These are phyloP conservation scores for Parasarocladium wereldwijsianum DNA, from an alignment of 2,329 filamentous ascomycete genomes.

Conservation along the genomic window DNA sequence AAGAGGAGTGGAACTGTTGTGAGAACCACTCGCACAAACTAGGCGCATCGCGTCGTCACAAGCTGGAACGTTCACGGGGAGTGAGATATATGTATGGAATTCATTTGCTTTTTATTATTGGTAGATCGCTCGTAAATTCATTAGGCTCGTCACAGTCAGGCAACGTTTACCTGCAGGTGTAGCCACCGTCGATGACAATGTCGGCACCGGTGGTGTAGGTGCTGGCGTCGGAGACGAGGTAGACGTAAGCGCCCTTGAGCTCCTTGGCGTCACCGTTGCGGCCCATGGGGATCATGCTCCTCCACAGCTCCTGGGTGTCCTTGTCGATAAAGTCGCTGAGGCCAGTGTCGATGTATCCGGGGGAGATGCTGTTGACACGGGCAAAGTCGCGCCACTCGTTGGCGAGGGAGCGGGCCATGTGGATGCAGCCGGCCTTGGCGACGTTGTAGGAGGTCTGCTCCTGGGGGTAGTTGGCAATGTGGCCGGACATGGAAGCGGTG, in stretches of 20 bases:
- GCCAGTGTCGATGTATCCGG: slow-evolving; percentile 49
- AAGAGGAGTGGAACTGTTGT: too few relatives aligned
- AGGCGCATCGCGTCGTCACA: too few relatives aligned
- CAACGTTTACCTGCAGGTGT: slow-evolving; percentile 16
- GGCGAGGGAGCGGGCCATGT: slow-evolving; percentile 26
- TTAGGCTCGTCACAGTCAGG: too few relatives aligned
- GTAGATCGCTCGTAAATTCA: too few relatives aligned
- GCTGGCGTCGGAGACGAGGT: slow-evolving; percentile 55
- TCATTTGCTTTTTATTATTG: too few relatives aligned
- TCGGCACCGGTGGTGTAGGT: slow-evolving; percentile 57
- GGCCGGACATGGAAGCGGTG: slow-evolving; percentile 49
- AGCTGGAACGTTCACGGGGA: too few relatives aligned
- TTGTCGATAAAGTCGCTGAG: slow-evolving; percentile 43
- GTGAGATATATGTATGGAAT: too few relatives aligned
- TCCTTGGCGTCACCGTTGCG: slow-evolving; percentile 49
- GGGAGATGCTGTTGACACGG: slow-evolving; percentile 43
- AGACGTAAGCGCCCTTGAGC: slow-evolving; percentile 57
- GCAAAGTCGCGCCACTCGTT: slow-evolving; percentile 51
- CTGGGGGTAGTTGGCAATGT: slow-evolving; percentile 52
- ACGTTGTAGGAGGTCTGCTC: slow-evolving; percentile 48
- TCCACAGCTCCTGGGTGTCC: slow-evolving; percentile 53
- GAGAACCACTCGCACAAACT: too few relatives aligned
- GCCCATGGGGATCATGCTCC: slow-evolving; percentile 54
- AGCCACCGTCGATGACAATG: slow-evolving; percentile 54
- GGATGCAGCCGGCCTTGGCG: slow-evolving; percentile 34